A percentile compares a stretch with the other conserved stretches of the same genome.
phyloP scores from a whole-genome alignment of 352 stramenopile species.

The Phytophthora constricta region DNA sequence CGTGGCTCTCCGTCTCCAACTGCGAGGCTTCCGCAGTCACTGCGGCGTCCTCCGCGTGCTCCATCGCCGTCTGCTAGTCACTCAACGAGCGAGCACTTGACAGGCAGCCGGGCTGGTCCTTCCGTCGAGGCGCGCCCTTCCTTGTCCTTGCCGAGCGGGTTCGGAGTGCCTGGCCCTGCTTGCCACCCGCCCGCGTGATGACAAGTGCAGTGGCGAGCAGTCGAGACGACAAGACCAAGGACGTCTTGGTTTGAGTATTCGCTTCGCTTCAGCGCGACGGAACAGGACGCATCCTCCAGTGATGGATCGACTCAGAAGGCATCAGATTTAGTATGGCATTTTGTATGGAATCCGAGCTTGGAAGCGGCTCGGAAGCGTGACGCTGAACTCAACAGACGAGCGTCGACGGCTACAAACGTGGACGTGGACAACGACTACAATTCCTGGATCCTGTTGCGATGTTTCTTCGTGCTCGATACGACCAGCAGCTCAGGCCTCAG shows the following conservation, averaged over 20 bases:
- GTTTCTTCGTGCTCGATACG: too few species aligned
- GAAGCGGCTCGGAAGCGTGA: too few species aligned
- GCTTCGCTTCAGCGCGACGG: neutral
- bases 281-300: neutral
- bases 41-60: conserved; percentile 11
- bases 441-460: too few species aligned
- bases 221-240: too few species aligned
- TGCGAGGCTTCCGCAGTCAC: neutral
- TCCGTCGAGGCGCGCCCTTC: conserved; percentile 11
- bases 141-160: conserved; percentile 7
- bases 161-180: too few species aligned
- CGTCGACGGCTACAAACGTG: too few species aligned
- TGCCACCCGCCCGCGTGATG: neutral
- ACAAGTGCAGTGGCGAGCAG: neutral
- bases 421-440: too few species aligned
- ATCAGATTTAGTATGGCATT: neutral
- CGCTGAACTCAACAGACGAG: too few species aligned
- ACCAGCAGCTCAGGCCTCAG: neutral
- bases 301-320: neutral
- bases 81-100: conserved; percentile 21
- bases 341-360: too few species aligned
- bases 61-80: neutral
- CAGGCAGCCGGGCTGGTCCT: conserved; percentile 13
- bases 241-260: neutral
- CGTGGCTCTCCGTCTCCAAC: conserved; percentile 1